These are phyloP conservation scores for Microdochium nivale DNA, from an alignment of 2,329 filamentous ascomycete species.

Conservation along the genomic window DNA sequence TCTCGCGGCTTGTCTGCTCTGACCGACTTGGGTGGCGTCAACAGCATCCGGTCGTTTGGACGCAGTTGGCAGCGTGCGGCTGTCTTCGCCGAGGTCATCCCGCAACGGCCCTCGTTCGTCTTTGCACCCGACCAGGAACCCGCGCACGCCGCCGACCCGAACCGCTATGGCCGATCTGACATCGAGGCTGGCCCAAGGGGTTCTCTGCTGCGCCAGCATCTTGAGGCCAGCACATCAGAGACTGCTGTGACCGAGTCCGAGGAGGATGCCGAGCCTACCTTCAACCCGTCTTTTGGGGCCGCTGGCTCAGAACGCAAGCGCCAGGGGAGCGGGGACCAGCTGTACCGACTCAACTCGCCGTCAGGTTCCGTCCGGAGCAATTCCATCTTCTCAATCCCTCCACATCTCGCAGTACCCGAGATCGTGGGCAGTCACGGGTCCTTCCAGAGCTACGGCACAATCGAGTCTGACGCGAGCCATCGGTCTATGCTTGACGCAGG, in stretches of 20 bases:
- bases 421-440: constrained; percentile 65
- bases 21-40: constrained; percentile 75
- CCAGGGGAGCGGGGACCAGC: constrained; percentile 25
- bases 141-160: constrained; percentile 23
- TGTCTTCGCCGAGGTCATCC: constrained; percentile 79
- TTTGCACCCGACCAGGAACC: constrained; percentile 48
- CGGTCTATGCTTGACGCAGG: constrained; percentile 42
- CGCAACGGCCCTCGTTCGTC: constrained; percentile 67
- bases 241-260: constrained; percentile 15
- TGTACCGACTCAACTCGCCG: constrained; percentile 19
- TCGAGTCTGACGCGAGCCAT: constrained; percentile 31
- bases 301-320: constrained; percentile 31
- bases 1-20: constrained; percentile 47
- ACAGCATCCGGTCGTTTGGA: constrained; percentile 90
- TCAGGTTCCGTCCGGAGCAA: constrained; percentile 23
- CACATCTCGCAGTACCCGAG: constrained; percentile 57
- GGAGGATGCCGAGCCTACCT: constrained; percentile 22
- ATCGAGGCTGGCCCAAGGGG: constrained; percentile 27
- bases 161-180: constrained; percentile 31
- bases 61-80: constrained; percentile 88
- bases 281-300: background rate
- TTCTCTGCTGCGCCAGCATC: constrained; percentile 43
- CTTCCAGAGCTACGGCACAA: constrained; percentile 44
- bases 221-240: constrained; percentile 29
- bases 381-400: constrained; percentile 49